phyloP scores from a whole-genome alignment of 2,329 filamentous ascomycete species.

The Colletotrichum sp. region DNA sequence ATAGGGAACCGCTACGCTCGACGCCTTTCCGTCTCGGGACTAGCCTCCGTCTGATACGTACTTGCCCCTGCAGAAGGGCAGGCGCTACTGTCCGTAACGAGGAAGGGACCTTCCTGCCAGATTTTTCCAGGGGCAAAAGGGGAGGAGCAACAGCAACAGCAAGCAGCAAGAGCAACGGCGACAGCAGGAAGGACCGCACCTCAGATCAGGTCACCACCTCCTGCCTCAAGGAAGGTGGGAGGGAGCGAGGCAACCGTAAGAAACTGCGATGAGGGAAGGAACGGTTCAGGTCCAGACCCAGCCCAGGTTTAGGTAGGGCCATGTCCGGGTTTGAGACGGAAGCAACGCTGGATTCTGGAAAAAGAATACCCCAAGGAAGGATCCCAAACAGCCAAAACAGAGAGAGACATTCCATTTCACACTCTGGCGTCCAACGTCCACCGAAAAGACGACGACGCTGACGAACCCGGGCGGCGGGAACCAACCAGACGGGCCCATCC shows the following conservation, averaged over 20 bases:
- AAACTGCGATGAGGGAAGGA: not conserved
- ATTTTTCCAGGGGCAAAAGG: not conserved
- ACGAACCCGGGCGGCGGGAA: not conserved
- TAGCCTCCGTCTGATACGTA: conserved; percentile 3
- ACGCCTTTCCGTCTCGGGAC: not conserved
- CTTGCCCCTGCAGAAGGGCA: not conserved
- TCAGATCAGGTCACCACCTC: not conserved
- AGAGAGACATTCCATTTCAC: not conserved
- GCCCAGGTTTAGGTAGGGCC: not conserved
- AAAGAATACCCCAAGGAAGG: not conserved
- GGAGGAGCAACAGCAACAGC: not conserved
- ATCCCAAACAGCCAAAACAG: not conserved
- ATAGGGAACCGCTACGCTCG: conserved; percentile 13
- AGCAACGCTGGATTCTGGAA: not conserved
- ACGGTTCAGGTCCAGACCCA: not conserved
- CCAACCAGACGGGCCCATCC: not conserved
- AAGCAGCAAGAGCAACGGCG: not conserved
- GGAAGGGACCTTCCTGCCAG: not conserved
- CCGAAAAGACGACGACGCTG: not conserved
- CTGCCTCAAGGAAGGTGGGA: not conserved
- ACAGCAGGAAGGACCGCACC: not conserved
- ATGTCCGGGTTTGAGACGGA: not conserved
- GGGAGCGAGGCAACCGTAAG: not conserved
- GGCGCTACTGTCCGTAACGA: not conserved
- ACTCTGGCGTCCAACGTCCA: not conserved